These are phyloP conservation scores for Kwoniella sp. DNA, from an alignment of 768 basidiomycete species.

Conservation along the genomic window DNA sequence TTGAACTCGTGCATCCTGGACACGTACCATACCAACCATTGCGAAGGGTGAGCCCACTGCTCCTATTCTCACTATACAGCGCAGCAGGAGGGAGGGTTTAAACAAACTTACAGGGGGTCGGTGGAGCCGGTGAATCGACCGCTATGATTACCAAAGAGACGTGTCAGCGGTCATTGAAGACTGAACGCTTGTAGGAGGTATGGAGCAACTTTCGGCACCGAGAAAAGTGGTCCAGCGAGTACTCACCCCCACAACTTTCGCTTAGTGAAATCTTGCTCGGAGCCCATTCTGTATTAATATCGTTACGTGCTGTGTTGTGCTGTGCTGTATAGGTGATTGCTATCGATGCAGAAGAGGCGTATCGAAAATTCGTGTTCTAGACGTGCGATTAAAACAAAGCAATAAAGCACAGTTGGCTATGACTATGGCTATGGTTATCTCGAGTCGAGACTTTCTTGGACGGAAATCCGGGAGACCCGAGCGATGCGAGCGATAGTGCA, in stretches of 20 bases:
- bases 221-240: too few relatives aligned
- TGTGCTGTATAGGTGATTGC: too few relatives aligned
- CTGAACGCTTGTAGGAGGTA: background rate
- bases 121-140: conserved; percentile 86
- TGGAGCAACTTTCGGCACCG: background rate
- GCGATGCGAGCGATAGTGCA: background rate
- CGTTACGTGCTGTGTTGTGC: background rate
- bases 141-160: conserved; percentile 45
- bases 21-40: too few relatives aligned
- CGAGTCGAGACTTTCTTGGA: background rate
- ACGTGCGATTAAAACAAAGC: too few relatives aligned
- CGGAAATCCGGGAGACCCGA: background rate
- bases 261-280: conserved; percentile 43
- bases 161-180: conserved; percentile 2
- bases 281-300: conserved; percentile 13
- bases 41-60: too few relatives aligned
- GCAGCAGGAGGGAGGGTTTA: too few relatives aligned
- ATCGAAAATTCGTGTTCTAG: too few relatives aligned
- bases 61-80: background rate
- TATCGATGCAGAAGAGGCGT: too few relatives aligned
- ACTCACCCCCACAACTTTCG: conserved; percentile 50
- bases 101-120: conserved; percentile 71
- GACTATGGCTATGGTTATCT: background rate
- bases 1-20: conserved; percentile 97
- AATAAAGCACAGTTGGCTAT: too few relatives aligned